A percentile compares a stretch with the other conserved stretches of the same genome.
Conservation (phyloP, 805 yeast genomes). For the Pichia scutulata region DNA sequence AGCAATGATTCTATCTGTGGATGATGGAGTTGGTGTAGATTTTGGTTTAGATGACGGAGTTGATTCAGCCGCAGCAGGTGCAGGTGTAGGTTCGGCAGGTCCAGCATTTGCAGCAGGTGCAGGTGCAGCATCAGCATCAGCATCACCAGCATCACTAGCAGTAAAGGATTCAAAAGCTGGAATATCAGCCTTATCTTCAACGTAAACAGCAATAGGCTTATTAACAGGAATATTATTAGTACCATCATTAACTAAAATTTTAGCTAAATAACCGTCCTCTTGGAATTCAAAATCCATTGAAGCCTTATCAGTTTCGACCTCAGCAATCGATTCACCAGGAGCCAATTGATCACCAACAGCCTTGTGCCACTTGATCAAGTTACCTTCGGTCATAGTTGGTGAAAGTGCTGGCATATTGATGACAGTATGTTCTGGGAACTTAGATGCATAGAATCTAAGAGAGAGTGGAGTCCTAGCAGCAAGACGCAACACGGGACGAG, state of each 20-base stretch:
- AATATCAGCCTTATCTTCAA: slow-evolving; percentile 78
- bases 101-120: slow-evolving; percentile 32
- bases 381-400: slow-evolving; percentile 99
- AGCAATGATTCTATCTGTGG: slow-evolving; percentile 72
- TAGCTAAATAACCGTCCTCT: slow-evolving; percentile 90
- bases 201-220: slow-evolving; percentile 94
- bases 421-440: slow-evolving; percentile 55
- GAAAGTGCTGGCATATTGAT: slow-evolving; percentile 98
- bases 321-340: slow-evolving; percentile 94
- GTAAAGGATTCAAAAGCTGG: slow-evolving; percentile 84
- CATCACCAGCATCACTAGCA: slow-evolving; percentile 66
- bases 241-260: slow-evolving; percentile 76
- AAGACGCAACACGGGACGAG: not conserved
- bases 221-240: slow-evolving; percentile 89
- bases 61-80: slow-evolving; percentile 26
- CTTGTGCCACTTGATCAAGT: slow-evolving; percentile 84
- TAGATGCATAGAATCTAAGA: slow-evolving; percentile 21
- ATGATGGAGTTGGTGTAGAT: slow-evolving; percentile 32
- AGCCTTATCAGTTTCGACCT: slow-evolving; percentile 96
- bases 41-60: slow-evolving; percentile 21
- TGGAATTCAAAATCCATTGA: slow-evolving; percentile 98
- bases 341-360: slow-evolving; percentile 76
- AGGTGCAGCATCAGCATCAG: slow-evolving; percentile 36
- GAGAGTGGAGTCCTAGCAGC: slow-evolving; percentile 2
- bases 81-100: slow-evolving; percentile 14